Evolutionary conservation across 2,329 filamentous ascomycete species (phyloP).

Genomic region (Clonostachys byssicola): DNA sequence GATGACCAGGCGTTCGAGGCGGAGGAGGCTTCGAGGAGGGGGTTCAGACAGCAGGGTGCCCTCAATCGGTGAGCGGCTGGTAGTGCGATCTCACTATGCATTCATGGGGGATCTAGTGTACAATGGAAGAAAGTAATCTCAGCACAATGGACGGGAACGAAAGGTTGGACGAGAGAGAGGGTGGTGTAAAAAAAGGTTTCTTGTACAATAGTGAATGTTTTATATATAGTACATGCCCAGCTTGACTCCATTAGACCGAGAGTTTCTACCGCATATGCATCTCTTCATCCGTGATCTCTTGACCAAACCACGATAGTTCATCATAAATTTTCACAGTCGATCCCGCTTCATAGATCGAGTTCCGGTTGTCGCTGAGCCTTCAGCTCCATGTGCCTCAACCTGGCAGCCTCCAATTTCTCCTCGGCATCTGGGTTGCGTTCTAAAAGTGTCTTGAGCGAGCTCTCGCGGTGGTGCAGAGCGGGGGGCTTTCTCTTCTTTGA

Average conservation of each 20-base stretch:
- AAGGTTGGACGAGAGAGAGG: neutral
- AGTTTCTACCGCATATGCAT: neutral
- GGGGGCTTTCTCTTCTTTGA: slow-evolving; percentile 76
- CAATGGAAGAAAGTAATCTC: too few species aligned
- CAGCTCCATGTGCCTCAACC: slow-evolving; percentile 46
- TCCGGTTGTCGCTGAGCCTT: slow-evolving; percentile 33
- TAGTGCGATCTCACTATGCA: too few species aligned
- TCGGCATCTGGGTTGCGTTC: slow-evolving; percentile 43
- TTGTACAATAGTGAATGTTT: slow-evolving; percentile 8
- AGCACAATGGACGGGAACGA: neutral
- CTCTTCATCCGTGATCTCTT: neutral
- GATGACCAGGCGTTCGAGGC: slow-evolving; percentile 23
- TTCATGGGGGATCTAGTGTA: too few species aligned
- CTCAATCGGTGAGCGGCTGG: slow-evolving; percentile 18
- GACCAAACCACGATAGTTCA: neutral
- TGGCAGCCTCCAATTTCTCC: slow-evolving; percentile 39
- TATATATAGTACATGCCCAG: slow-evolving; percentile 29
- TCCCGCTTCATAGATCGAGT: neutral
- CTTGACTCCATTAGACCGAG: neutral
- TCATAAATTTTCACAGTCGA: neutral
- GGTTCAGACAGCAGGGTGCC: slow-evolving; percentile 45
- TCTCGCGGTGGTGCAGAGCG: slow-evolving; percentile 41
- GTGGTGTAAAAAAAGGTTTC: slow-evolving; percentile 1
- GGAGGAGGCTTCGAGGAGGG: slow-evolving; percentile 32
- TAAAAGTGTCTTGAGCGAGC: slow-evolving; percentile 33